phyloP scores from a whole-genome alignment of 805 yeast species.

The Schwanniomyces yamadae region DNA sequence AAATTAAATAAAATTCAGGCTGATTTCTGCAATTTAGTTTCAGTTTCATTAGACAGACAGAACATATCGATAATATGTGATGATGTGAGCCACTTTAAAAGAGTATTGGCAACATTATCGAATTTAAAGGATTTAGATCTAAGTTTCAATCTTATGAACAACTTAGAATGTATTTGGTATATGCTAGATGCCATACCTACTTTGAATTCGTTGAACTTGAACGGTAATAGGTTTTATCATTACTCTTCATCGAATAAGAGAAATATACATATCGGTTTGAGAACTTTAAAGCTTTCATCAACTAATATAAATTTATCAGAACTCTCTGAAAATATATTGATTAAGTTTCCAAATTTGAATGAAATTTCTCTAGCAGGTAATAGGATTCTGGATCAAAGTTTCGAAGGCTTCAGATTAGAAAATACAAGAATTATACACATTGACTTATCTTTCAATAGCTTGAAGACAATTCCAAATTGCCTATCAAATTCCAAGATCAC shows the following conservation, averaged over 20 bases:
- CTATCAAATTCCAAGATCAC: not conserved
- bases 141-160: constrained; percentile 54
- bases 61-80: constrained; percentile 25
- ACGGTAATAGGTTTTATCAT: constrained; percentile 48
- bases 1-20: constrained; percentile 49
- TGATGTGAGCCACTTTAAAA: constrained; percentile 2
- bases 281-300: constrained; percentile 24
- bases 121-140: constrained; percentile 49
- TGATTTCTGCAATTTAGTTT: constrained; percentile 43
- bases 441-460: constrained; percentile 43
- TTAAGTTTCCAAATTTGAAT: constrained; percentile 39
- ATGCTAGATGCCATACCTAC: constrained; percentile 36
- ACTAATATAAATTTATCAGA: constrained; percentile 17
- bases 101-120: constrained; percentile 10
- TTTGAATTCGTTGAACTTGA: constrained; percentile 46
- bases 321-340: constrained; percentile 15
- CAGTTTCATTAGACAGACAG: constrained; percentile 50
- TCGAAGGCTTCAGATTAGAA: constrained; percentile 8
- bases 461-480: constrained; percentile 14
- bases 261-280: constrained; percentile 10
- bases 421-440: constrained; percentile 10
- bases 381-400: constrained; percentile 19
- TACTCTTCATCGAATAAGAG: not conserved
- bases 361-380: constrained; percentile 37
- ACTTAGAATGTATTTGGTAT: constrained; percentile 36